Conservation (phyloP, 148 eudicot species). For the Vaccinium corymbosum region DNA sequence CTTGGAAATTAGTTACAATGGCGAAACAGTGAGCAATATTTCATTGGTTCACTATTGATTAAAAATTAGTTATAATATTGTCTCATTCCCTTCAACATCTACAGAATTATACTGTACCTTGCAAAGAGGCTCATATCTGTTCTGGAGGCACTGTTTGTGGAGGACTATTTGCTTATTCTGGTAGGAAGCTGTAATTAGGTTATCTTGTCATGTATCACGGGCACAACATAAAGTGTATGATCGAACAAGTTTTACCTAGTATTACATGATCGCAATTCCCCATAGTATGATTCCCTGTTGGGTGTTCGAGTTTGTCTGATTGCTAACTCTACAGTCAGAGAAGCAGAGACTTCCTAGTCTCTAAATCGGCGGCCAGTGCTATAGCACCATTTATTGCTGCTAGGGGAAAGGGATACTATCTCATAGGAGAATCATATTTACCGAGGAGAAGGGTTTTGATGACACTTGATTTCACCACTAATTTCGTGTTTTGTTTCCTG, state of each 20-base stretch:
- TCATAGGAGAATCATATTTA: neutral
- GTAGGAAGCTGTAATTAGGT: neutral
- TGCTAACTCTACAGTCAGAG: neutral
- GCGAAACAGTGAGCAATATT: neutral
- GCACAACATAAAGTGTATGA: neutral
- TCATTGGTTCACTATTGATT: neutral
- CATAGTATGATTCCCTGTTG: neutral
- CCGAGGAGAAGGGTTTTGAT: neutral
- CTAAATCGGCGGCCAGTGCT: neutral
- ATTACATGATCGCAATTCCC: neutral
- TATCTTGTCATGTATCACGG: neutral
- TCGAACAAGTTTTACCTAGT: neutral
- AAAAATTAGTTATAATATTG: neutral
- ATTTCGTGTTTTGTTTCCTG: neutral
- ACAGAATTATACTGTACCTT: neutral
- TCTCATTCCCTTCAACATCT: neutral
- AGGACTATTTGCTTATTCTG: neutral
- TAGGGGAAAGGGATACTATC: neutral
- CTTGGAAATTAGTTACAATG: neutral
- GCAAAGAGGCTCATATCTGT: neutral
- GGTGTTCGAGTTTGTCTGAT: constrained; percentile 1
- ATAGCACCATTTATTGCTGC: neutral
- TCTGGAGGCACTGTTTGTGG: neutral
- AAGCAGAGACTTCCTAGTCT: neutral
- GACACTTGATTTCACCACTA: neutral